Conservation (phyloP, 257 asterid genomes). For the Scutellaria galericulata region DNA sequence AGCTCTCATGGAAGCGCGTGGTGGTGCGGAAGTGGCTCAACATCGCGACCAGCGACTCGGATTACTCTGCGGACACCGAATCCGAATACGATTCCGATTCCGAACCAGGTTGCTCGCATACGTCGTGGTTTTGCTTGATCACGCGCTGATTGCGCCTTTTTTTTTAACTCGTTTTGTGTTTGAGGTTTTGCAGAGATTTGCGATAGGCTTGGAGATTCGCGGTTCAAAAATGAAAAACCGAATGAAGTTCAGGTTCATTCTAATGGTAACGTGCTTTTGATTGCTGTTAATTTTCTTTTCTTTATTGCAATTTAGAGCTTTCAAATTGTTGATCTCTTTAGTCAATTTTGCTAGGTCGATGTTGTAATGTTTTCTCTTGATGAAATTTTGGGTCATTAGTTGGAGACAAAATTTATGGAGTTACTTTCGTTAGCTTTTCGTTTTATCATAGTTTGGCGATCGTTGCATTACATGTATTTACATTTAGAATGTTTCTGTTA, state of each 20-base stretch:
- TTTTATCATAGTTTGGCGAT: not conserved
- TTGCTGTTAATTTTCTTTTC: not conserved
- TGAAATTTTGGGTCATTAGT: not conserved
- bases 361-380: slow-evolving; percentile 11
- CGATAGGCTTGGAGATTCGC: slow-evolving; percentile 56
- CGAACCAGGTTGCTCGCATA: slow-evolving; percentile 32
- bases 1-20: slow-evolving; percentile 94
- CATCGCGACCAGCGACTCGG: slow-evolving; percentile 64
- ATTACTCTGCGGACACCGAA: slow-evolving; percentile 86
- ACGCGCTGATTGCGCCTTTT: not conserved
- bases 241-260: slow-evolving; percentile 48
- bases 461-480: not conserved
- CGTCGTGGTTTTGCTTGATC: slow-evolving; percentile 25
- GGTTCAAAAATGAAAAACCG: slow-evolving; percentile 58
- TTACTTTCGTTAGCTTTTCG: not conserved
- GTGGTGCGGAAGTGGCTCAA: slow-evolving; percentile 89
- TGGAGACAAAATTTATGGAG: not conserved
- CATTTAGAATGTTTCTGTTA: not conserved
- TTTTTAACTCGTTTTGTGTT: not conserved
- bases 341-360: slow-evolving; percentile 19
- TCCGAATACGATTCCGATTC: slow-evolving; percentile 62
- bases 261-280: slow-evolving; percentile 52
- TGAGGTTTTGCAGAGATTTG: slow-evolving; percentile 48
- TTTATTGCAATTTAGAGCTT: not conserved
- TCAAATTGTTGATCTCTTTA: not conserved